Evolutionary conservation across 1,284 basidiomycete species (phyloP), one percentile per base, ranked within the genome.

Genomic region (Rhodotorula sp.): DNA sequence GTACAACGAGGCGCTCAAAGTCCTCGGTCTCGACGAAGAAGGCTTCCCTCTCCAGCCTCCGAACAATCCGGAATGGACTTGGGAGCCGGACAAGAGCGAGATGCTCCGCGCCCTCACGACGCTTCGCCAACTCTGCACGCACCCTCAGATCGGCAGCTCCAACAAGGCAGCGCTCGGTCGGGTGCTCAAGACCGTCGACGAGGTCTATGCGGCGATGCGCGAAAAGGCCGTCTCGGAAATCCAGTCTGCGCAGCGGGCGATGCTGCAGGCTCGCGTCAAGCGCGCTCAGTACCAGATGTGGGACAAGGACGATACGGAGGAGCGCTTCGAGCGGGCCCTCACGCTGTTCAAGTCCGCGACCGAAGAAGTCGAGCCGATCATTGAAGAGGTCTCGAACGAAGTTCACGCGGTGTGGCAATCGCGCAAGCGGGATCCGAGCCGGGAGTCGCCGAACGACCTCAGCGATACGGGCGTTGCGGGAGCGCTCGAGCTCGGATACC

Each of bases 271-370:
- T 3, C 64, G 73, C 6, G 64, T 76, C n/a, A 57, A 59, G 37
- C 62, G 76, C 12, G 76, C 62, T 6, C 76, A 78, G 57, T 57
- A 61, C 22, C 10, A 62, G n/a, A 73, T 69, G 68, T 75, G 71
- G 60, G 72, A 76, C 48, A 54, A 54, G 53, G 57, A 69, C n/a
- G 77, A 76, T 57, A 67, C 69, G 14, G 77, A 76, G 60, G 67
- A 76, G 37, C 60, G 75, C 2, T 76, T 76, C 60, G 72, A 76
- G 46, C 51, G 69, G 6, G 70, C 74, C 15, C 64, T 78, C n/a
- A 60, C 57, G n/a, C 29, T 75, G 7, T 74, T 74, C 33, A 26
- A 66, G 51, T 4, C 26, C 20, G 74, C 69, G 3, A 6, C 63
- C 20, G 55, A 51, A 22, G 66, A 72, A 24, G 14, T 72, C 14